Evolutionary conservation across 2,329 filamentous ascomycete genomes (phyloP).

Genomic region (Botrytis fragariae): DNA sequence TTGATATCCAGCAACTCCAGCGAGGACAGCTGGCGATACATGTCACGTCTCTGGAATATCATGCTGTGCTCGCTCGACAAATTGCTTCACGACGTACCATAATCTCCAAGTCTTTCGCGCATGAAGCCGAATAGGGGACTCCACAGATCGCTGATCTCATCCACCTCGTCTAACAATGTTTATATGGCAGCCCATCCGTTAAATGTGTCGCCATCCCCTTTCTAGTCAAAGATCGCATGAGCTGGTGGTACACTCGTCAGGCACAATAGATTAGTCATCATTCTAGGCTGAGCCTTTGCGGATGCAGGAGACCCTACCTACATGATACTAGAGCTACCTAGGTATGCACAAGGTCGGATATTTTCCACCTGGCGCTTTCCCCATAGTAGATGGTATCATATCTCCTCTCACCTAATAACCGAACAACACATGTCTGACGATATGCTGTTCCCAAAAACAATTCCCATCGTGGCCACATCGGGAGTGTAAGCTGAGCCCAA

Average conservation of each 20-base stretch:
- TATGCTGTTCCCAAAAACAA: not conserved
- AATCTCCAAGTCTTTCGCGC: not conserved
- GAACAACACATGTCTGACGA: not conserved
- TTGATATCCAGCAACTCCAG: not conserved
- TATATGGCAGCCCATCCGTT: not conserved
- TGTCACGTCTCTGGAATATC: not conserved
- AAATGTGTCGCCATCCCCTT: not conserved
- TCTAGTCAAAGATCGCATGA: not conserved
- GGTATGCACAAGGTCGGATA: not conserved
- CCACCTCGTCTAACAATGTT: not conserved
- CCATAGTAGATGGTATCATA: not conserved
- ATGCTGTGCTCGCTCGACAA: not conserved
- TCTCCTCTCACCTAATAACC: not conserved
- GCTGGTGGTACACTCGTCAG: not conserved
- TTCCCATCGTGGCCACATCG: not conserved
- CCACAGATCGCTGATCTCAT: not conserved
- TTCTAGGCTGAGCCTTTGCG: not conserved
- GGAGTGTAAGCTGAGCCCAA: not conserved
- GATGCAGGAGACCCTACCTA: not conserved
- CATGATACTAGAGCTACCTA: not conserved
- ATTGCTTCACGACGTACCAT: not conserved
- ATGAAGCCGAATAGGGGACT: not conserved
- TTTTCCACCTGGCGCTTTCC: not conserved
- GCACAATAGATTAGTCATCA: not conserved
- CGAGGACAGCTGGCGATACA: not conserved